phyloP scores from a whole-genome alignment of 2,329 filamentous ascomycete species.

The Fusarium multiceps region DNA sequence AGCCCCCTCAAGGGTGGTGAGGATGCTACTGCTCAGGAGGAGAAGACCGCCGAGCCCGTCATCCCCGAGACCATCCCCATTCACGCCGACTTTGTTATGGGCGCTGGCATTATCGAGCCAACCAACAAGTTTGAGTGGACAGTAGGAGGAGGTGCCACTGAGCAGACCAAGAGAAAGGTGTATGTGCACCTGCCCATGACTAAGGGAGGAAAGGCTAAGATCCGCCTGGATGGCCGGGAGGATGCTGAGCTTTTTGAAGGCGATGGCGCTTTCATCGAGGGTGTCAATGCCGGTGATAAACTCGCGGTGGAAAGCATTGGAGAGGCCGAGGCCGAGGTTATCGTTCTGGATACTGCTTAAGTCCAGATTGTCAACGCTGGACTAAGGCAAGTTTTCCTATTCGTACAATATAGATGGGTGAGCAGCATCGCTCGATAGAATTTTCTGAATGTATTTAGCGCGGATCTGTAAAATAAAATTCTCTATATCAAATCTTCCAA shows the following conservation, averaged over 20 bases:
- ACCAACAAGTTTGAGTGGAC: conserved; percentile 76
- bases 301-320: conserved; percentile 75
- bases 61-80: conserved; percentile 80
- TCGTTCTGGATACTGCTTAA: conserved; percentile 73
- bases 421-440: neutral
- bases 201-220: conserved; percentile 77
- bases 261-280: conserved; percentile 81
- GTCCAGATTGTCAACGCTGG: neutral
- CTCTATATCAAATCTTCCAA: neutral
- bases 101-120: conserved; percentile 77
- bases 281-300: conserved; percentile 72
- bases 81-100: conserved; percentile 87
- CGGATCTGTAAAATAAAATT: conserved; percentile 9
- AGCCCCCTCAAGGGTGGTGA: conserved; percentile 77
- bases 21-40: conserved; percentile 70
- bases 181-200: conserved; percentile 86
- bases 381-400: neutral
- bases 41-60: conserved; percentile 70
- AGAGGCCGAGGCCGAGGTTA: conserved; percentile 75
- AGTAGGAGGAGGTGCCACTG: conserved; percentile 69
- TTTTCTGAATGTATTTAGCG: conserved; percentile 29
- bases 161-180: conserved; percentile 73
- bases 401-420: neutral
- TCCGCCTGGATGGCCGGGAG: conserved; percentile 74
- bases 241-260: conserved; percentile 76